These are phyloP conservation scores for Pleoardoris graminearum DNA, from an alignment of 2,329 filamentous ascomycete genomes.

Conservation along the genomic window DNA sequence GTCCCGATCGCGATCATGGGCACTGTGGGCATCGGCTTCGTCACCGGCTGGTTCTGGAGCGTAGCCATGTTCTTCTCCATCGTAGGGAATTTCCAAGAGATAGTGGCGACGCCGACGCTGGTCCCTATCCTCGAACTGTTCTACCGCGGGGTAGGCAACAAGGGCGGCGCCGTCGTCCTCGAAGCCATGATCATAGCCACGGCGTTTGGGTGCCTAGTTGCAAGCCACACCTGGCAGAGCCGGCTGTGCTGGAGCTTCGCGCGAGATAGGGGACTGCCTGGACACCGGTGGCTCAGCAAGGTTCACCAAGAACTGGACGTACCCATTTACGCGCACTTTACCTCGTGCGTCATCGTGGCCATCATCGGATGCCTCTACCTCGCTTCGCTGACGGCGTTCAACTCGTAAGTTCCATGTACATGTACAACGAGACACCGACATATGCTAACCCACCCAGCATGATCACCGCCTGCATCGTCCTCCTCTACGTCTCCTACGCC, in stretches of 20 bases:
- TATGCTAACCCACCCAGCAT: conserved; percentile 34
- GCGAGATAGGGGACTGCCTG: conserved; percentile 54
- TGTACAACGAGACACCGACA: too few relatives aligned
- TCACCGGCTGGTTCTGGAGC: conserved; percentile 54
- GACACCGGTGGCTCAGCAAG: conserved; percentile 45
- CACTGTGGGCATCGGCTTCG: conserved; percentile 54
- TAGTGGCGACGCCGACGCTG: conserved; percentile 47
- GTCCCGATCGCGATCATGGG: conserved; percentile 57
- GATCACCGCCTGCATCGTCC: conserved; percentile 49
- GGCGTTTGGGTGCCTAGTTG: conserved; percentile 52
- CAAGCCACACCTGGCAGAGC: conserved; percentile 56
- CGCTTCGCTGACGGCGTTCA: conserved; percentile 48
- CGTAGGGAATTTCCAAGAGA: conserved; percentile 48
- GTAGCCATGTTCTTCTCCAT: conserved; percentile 57
- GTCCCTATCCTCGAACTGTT: conserved; percentile 56
- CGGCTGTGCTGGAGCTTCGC: conserved; percentile 59
- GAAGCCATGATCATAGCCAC: conserved; percentile 53
- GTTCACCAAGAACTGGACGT: conserved; percentile 50
- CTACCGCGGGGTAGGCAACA: conserved; percentile 48
- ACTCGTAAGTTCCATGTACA: conserved; percentile 44
- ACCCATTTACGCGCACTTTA: conserved; percentile 50
- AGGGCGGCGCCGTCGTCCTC: conserved; percentile 52
- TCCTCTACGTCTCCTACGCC: conserved; percentile 45
- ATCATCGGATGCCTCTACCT: conserved; percentile 53
- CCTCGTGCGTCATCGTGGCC: conserved; percentile 51